Evolutionary conservation across 176 grass and related monocot species (phyloP).

Genomic region (Tillandsia fasciculata): DNA sequence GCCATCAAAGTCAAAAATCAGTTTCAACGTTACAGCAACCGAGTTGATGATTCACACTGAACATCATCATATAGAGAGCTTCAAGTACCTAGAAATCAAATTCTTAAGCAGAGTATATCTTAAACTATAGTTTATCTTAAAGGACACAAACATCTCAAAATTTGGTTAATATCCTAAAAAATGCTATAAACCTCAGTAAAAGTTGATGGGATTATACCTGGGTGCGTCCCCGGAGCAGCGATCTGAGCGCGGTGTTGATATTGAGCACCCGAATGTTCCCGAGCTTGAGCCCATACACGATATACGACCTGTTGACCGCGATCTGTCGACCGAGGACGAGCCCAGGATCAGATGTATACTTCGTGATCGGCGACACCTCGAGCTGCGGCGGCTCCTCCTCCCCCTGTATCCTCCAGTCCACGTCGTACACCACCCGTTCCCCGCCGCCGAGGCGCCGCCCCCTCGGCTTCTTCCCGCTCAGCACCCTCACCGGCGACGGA

Average conservation of each 20-base stretch:
- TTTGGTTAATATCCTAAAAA: too few species aligned
- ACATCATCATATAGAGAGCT: too few species aligned
- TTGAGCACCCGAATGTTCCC: slow-evolving; percentile 87
- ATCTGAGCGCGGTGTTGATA: slow-evolving; percentile 84
- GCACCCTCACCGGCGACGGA: slow-evolving; percentile 39
- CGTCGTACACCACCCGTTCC: slow-evolving; percentile 52
- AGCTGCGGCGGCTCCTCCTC: slow-evolving; percentile 67
- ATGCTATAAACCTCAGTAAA: not conserved
- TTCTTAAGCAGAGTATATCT: not conserved
- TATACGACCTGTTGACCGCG: slow-evolving; percentile 77
- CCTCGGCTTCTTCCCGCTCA: slow-evolving; percentile 66
- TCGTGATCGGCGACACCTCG: slow-evolving; percentile 93
- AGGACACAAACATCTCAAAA: not conserved
- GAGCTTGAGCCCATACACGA: slow-evolving; percentile 80
- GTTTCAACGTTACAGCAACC: too few species aligned
- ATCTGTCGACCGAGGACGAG: slow-evolving; percentile 81
- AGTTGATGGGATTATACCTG: slow-evolving; percentile 31
- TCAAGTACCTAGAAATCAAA: not conserved
- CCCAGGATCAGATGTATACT: slow-evolving; percentile 85
- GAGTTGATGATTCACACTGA: too few species aligned
- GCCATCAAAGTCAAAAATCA: too few species aligned
- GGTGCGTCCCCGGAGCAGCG: slow-evolving; percentile 71
- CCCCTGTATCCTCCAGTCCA: slow-evolving; percentile 67
- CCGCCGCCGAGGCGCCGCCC: slow-evolving; percentile 53
- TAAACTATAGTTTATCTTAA: not conserved